Conservation (phyloP, 2,329 filamentous ascomycete genomes). For the Cercospora brassicicola region DNA sequence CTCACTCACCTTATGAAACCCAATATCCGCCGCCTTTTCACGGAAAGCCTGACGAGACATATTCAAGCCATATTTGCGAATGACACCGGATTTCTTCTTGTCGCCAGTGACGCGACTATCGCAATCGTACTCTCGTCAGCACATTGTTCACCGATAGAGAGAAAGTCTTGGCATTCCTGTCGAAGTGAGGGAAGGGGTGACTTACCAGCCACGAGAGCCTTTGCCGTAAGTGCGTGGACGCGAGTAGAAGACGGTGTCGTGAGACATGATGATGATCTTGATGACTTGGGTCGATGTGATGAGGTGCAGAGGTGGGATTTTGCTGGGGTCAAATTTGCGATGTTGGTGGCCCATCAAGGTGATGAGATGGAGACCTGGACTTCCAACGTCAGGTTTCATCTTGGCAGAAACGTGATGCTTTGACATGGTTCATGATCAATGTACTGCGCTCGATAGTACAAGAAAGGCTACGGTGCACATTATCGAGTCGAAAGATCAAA, state of each 20-base stretch:
- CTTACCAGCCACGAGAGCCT: slow-evolving; percentile 33
- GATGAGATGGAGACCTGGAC: neutral
- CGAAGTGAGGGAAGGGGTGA: neutral
- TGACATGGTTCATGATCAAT: no score
- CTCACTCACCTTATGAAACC: slow-evolving; percentile 30
- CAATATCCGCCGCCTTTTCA: slow-evolving; percentile 35
- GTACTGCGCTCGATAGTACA: no score
- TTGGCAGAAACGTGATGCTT: neutral
- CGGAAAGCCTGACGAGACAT: slow-evolving; percentile 34
- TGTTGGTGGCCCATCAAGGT: slow-evolving; percentile 5
- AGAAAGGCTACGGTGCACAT: no score
- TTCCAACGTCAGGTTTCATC: neutral
- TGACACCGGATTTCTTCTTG: slow-evolving; percentile 33
- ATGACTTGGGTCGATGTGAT: neutral
- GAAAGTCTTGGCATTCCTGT: neutral
- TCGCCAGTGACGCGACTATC: slow-evolving; percentile 29
- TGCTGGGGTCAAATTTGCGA: neutral
- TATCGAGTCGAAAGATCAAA: no score
- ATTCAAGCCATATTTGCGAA: slow-evolving; percentile 34
- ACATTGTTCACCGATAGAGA: neutral
- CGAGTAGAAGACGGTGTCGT: slow-evolving; percentile 34
- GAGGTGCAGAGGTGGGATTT: neutral
- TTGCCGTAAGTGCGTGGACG: slow-evolving; percentile 34
- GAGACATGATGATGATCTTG: slow-evolving; percentile 23
- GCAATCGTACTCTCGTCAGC: no score